phyloP scores from a whole-genome alignment of 2,329 filamentous ascomycete species.

The Pestalotiopsis sp. region DNA sequence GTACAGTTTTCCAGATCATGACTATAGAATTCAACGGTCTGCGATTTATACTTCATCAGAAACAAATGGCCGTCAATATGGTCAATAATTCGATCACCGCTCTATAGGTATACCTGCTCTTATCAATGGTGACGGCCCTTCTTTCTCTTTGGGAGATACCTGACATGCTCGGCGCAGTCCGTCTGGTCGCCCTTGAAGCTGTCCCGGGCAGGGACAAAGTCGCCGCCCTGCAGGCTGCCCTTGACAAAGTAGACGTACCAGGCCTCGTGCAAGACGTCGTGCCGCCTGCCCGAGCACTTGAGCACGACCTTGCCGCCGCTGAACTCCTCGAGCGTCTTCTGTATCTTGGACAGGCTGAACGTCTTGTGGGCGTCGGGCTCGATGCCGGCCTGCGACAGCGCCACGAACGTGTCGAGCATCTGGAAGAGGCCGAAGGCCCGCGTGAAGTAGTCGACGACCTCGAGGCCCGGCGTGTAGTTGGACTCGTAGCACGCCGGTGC shows the following conservation, averaged over 20 bases:
- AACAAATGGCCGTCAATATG: neutral
- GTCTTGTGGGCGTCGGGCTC: slow-evolving; percentile 35
- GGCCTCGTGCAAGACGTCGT: slow-evolving; percentile 48
- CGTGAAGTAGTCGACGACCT: slow-evolving; percentile 48
- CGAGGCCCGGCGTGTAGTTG: slow-evolving; percentile 45
- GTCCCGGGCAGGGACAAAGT: slow-evolving; percentile 46
- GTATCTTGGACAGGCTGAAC: slow-evolving; percentile 46
- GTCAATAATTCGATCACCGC: neutral
- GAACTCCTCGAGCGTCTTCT: slow-evolving; percentile 42
- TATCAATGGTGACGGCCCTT: slow-evolving; percentile 6
- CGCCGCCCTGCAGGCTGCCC: slow-evolving; percentile 52
- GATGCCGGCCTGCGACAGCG: slow-evolving; percentile 39
- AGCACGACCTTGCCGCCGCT: slow-evolving; percentile 49
- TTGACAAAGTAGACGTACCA: slow-evolving; percentile 58
- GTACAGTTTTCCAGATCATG: too few relatives aligned
- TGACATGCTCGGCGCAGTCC: slow-evolving; percentile 41
- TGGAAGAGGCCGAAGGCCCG: slow-evolving; percentile 44
- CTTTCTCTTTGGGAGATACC: slow-evolving; percentile 41
- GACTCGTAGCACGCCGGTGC: slow-evolving; percentile 64
- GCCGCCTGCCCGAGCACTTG: slow-evolving; percentile 39
- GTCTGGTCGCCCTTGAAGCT: slow-evolving; percentile 39
- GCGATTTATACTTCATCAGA: too few relatives aligned
- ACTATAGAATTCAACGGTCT: too few relatives aligned
- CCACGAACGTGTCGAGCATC: slow-evolving; percentile 44
- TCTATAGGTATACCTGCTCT: too few relatives aligned